phyloP scores from a whole-genome alignment of 305 asterid genomes.

The Striga hermonthica region DNA sequence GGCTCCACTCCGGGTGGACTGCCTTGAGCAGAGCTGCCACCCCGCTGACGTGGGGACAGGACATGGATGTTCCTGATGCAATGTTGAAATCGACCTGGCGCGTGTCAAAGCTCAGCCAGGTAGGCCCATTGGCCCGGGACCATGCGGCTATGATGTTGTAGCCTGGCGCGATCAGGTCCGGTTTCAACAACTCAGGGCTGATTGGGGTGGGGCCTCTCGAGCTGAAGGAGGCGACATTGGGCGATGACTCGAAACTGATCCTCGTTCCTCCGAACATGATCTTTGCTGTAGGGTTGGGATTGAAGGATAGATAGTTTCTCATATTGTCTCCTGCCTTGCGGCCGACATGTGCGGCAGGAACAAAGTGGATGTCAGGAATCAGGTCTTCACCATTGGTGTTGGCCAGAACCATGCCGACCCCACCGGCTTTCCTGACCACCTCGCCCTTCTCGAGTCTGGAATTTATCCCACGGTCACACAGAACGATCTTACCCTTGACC shows the following conservation, averaged over 20 bases:
- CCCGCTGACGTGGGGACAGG: constrained; percentile 80
- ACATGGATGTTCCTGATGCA: constrained; percentile 73
- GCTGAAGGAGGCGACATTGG: constrained; percentile 71
- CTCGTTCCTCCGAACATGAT: constrained; percentile 48
- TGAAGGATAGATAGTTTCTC: too few species aligned
- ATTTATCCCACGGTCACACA: too few species aligned
- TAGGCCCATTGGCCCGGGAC: constrained; percentile 64
- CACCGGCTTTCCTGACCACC: too few species aligned
- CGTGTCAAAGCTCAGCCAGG: constrained; percentile 53
- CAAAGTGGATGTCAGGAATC: too few species aligned
- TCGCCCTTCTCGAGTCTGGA: too few species aligned
- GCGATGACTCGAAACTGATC: constrained; percentile 66
- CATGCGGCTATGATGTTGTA: constrained; percentile 69
- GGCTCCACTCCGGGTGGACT: constrained; percentile 69
- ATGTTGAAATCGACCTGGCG: constrained; percentile 56
- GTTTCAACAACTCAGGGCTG: constrained; percentile 62
- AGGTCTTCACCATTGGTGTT: too few species aligned
- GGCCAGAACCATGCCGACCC: too few species aligned
- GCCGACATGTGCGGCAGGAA: too few species aligned
- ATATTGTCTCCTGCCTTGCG: too few species aligned
- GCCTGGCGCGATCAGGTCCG: constrained; percentile 73
- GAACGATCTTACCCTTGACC: too few species aligned
- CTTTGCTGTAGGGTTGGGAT: too few species aligned
- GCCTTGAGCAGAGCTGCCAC: constrained; percentile 57
- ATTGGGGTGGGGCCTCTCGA: constrained; percentile 70